Evolutionary conservation across 352 stramenopile species (phyloP).

Genomic region (Phytophthora pini): DNA sequence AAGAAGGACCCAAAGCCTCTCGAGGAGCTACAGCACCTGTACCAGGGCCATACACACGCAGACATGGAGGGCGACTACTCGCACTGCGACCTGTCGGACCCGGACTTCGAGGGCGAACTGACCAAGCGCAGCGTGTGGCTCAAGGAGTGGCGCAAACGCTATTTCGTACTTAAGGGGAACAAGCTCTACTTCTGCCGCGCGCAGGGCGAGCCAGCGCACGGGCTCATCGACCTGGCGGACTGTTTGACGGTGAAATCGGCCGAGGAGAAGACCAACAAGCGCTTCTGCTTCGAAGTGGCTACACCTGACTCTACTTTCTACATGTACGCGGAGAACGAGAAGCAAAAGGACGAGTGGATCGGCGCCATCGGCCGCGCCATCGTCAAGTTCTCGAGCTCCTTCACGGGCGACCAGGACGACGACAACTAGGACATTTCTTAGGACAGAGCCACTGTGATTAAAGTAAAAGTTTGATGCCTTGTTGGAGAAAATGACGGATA

Average conservation of each 20-base stretch:
- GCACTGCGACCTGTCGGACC: constrained; percentile 76
- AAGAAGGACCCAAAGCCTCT: neutral
- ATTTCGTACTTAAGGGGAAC: constrained; percentile 93
- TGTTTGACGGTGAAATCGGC: constrained; percentile 92
- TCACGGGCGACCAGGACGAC: constrained; percentile 92
- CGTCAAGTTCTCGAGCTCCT: constrained; percentile 97
- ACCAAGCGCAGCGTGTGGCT: constrained; percentile 93
- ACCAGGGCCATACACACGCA: neutral
- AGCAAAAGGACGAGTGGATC: constrained; percentile 94
- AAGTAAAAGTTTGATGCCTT: no score
- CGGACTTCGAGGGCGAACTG: constrained; percentile 89
- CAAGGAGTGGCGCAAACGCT: constrained; percentile 91
- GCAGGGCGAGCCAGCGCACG: constrained; percentile 80
- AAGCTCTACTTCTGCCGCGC: constrained; percentile 91
- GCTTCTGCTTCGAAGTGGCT: constrained; percentile 91
- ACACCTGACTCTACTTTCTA: constrained; percentile 91
- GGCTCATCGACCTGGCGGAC: constrained; percentile 89
- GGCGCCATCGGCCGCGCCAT: constrained; percentile 97
- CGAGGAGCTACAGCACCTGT: neutral
- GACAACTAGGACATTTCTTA: constrained; percentile 32
- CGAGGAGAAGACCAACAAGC: constrained; percentile 93
- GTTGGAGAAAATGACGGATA: constrained; percentile 15
- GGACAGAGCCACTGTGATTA: constrained; percentile 1
- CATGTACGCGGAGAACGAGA: constrained; percentile 92
- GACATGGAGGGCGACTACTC: constrained; percentile 81